Percentiles rank a stretch among this genome's conserved stretches.
phyloP scores from a whole-genome alignment of 345 rosid species.

The Tarenaya hassleriana region DNA sequence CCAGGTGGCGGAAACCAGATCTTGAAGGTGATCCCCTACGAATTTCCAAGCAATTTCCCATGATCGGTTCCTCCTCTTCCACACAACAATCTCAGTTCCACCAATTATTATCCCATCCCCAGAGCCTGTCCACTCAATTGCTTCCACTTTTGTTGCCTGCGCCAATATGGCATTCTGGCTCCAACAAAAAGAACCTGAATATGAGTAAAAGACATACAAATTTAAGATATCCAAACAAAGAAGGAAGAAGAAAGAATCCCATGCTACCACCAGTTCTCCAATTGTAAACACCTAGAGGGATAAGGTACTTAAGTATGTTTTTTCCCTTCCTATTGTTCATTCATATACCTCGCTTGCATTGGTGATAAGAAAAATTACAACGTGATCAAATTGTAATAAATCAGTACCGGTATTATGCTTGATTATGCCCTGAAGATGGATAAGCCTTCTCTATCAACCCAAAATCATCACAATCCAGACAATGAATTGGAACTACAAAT shows the following conservation, averaged over 20 bases:
- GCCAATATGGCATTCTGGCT: slow-evolving; percentile 80
- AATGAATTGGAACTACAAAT: not conserved
- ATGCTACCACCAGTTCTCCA: slow-evolving; percentile 3
- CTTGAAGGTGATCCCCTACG: slow-evolving; percentile 46
- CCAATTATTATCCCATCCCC: slow-evolving; percentile 81
- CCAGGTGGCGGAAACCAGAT: slow-evolving; percentile 79
- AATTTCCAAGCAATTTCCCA: slow-evolving; percentile 94
- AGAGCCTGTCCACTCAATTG: slow-evolving; percentile 73
- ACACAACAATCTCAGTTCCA: slow-evolving; percentile 63
- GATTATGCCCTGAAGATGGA: not conserved
- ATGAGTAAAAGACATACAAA: slow-evolving; percentile 41
- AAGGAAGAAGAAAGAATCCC: slow-evolving; percentile 11
- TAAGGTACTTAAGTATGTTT: too few species aligned
- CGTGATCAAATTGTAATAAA: not conserved
- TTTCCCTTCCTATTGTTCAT: too few species aligned
- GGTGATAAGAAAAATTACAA: too few species aligned
- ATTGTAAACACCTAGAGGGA: too few species aligned
- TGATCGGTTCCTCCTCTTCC: slow-evolving; percentile 63
- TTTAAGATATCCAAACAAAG: slow-evolving; percentile 33
- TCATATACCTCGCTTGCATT: too few species aligned
- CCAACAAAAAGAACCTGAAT: slow-evolving; percentile 99
- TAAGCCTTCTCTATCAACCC: not conserved
- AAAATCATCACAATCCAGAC: not conserved
- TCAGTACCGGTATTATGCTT: not conserved
- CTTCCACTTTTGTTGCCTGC: slow-evolving; percentile 70